phyloP scores from a whole-genome alignment of 768 basidiomycete genomes.

The Strobilomyces dryophilus region DNA sequence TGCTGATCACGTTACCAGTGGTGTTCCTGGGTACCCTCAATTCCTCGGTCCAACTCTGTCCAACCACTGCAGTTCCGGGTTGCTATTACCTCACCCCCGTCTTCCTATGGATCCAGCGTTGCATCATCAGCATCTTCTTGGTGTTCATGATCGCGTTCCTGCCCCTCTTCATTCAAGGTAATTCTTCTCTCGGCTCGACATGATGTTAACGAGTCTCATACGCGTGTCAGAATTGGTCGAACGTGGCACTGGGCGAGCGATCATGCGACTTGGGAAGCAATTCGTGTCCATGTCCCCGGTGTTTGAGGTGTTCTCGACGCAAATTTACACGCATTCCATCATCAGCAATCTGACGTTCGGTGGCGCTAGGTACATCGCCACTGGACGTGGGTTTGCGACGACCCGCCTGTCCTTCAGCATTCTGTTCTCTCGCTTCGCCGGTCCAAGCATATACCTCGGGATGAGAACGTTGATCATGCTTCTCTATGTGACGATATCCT shows the following conservation, averaged over 20 bases:
- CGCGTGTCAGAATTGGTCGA: conserved; percentile 77
- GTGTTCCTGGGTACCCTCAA: conserved; percentile 94
- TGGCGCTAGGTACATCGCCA: conserved; percentile 97
- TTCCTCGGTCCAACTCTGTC: conserved; percentile 73
- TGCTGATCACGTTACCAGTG: conserved; percentile 46
- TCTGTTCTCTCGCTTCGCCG: conserved; percentile 96
- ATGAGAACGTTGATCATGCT: conserved; percentile 90
- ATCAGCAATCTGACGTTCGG: conserved; percentile 96
- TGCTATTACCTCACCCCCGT: conserved; percentile 95
- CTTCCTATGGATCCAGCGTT: conserved; percentile 92
- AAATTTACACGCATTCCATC: conserved; percentile 98
- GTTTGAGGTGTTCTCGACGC: conserved; percentile 97
- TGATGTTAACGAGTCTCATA: conserved; percentile 16
- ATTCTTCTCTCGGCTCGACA: conserved; percentile 10
- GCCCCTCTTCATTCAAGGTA: conserved; percentile 93
- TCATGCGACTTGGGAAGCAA: conserved; percentile 90
- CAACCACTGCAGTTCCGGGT: conserved; percentile 75
- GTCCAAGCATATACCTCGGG: conserved; percentile 96
- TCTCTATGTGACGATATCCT: conserved; percentile 86
- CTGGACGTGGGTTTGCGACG: conserved; percentile 98
- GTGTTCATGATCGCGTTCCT: conserved; percentile 98
- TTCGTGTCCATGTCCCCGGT: conserved; percentile 91
- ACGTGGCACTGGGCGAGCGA: conserved; percentile 88
- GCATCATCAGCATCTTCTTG: conserved; percentile 97
- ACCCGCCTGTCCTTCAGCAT: conserved; percentile 93